Evolutionary conservation across 2,329 filamentous ascomycete species (phyloP).

Genomic region (Hypoxylon rubiginosum): DNA sequence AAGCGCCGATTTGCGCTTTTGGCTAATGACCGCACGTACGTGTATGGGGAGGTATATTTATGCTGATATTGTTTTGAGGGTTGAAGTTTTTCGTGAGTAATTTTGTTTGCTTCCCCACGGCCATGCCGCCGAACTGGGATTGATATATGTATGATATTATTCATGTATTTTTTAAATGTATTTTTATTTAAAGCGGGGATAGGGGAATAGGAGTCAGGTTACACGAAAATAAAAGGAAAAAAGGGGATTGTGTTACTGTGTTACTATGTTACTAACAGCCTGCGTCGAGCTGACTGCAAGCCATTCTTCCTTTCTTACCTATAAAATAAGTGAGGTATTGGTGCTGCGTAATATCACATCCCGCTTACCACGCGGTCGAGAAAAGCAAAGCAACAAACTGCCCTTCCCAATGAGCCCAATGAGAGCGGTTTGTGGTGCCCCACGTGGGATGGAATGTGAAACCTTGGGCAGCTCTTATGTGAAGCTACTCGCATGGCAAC

Average conservation of each 20-base stretch:
- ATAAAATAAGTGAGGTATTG: constrained; percentile 29
- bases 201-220: constrained; percentile 4
- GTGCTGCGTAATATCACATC: constrained; percentile 20
- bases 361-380: constrained; percentile 17
- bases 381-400: background rate
- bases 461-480: constrained; percentile 15
- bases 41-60: constrained; percentile 13
- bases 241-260: constrained; percentile 11
- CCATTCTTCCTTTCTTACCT: constrained; percentile 21
- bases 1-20: constrained; percentile 16
- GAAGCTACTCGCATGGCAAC: constrained; percentile 6
- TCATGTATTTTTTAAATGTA: background rate
- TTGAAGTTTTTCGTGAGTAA: constrained; percentile 1
- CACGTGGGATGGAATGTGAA: constrained; percentile 34
- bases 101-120: background rate
- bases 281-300: constrained; percentile 30
- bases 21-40: constrained; percentile 19
- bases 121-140: background rate
- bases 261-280: constrained; percentile 32
- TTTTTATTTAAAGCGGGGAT: background rate
- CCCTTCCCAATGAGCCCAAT: constrained; percentile 34
- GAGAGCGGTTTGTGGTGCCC: constrained; percentile 14
- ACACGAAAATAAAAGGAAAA: constrained; percentile 5
- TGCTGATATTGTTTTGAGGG: constrained; percentile 12
- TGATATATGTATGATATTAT: background rate